Base-by-base conservation (phyloP, 75 land plant species). In the Pseudotsuga menziesii region DNA sequence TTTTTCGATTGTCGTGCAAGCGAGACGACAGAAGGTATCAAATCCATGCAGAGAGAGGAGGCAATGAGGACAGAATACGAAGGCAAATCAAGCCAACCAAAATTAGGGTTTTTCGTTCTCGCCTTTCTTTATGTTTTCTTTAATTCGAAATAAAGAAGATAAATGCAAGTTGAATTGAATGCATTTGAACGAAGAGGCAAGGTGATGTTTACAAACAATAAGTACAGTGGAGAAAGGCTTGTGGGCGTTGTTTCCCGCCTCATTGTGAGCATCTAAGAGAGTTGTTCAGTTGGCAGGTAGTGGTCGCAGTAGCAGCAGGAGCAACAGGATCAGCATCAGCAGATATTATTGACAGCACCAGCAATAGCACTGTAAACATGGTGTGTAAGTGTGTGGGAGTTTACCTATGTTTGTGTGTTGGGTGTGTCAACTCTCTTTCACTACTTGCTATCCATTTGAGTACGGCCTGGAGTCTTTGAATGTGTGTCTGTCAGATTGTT, bases 401-500 rank as follows among this genome's bases (percentile, higher is more conserved):
- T 64, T 69, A 9, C 35, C 41, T 41, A 20, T n/a, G 39, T 41
- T 67, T 19, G 32, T 36, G 17, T 32, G 12, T 67, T 17, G 6
- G 27, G 16, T 17, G 17, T 4, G 41, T 35, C 64, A 48, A 48
- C 27, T 61, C 71, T 67, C 7, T 62, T 62, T 64, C 69, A 64
- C 39, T 64, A 20, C 22, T 69, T 69, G 54, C 54, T 48, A 48
- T 12, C 52, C 20, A n/a, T 20, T 69, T n/a, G 72, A 48, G 39
- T 36, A 41, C 48, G 72, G 23, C 6, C 52, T 44, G 23, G n/a
- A 69, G 39, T 69, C 72, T 69, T 69, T 69, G 72, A 69, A 69
- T 69, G 54, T 69, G 72, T 69, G 72, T 69, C 72, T 69, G 72
- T 69, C 72, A 69, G 72, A 41, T 69, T 69, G 52, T 69, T 69